These are phyloP conservation scores for Xylaria telfairii DNA, from an alignment of 495 filamentous ascomycete genomes.

Conservation along the genomic window DNA sequence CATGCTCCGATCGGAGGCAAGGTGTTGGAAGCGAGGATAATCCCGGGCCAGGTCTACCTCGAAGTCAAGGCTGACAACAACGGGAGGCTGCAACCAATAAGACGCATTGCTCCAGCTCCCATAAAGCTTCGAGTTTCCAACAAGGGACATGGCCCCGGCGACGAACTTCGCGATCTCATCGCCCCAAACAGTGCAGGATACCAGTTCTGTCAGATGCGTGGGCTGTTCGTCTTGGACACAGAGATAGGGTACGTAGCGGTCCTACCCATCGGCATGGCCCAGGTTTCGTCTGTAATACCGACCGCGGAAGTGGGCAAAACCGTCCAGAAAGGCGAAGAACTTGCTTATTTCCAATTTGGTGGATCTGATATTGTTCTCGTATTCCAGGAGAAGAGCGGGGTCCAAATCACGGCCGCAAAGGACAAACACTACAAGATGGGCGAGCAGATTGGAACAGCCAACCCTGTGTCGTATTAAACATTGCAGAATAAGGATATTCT, in stretches of 20 bases:
- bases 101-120: background rate
- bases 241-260: slow-evolving; percentile 42
- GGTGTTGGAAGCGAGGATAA: slow-evolving; percentile 41
- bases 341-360: slow-evolving; percentile 53
- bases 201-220: slow-evolving; percentile 47
- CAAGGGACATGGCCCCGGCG: no score
- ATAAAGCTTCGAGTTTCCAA: no score
- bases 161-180: slow-evolving; percentile 14
- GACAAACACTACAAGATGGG: background rate
- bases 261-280: slow-evolving; percentile 51
- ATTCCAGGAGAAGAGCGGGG: slow-evolving; percentile 31
- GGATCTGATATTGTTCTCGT: slow-evolving; percentile 49
- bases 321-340: slow-evolving; percentile 46
- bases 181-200: slow-evolving; percentile 45
- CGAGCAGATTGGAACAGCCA: background rate
- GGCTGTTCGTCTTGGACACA: slow-evolving; percentile 43
- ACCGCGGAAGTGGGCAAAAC: slow-evolving; percentile 37
- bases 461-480: background rate
- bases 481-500: background rate
- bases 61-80: slow-evolving; percentile 27
- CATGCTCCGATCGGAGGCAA: slow-evolving; percentile 51
- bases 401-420: background rate
- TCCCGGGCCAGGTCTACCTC: slow-evolving; percentile 38
- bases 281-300: slow-evolving; percentile 47
- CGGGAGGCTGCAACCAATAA: background rate